Evolutionary conservation across 768 basidiomycete species (phyloP), one percentile per base, ranked within the genome.

Genomic region (Suillus luteus): DNA sequence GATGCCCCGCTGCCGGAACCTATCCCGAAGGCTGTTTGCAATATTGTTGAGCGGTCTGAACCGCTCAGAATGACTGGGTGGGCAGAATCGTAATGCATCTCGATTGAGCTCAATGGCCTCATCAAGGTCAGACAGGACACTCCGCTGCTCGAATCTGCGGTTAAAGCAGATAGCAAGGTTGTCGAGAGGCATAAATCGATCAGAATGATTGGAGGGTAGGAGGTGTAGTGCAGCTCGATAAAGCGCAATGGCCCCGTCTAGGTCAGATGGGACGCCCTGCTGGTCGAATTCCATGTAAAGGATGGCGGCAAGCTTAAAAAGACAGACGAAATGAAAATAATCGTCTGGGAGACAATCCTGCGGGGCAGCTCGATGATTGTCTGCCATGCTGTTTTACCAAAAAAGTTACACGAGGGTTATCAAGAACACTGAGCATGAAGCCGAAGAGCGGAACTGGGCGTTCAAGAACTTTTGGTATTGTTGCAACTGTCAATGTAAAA

Each of bases 151-250:
- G 14, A 49, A 49, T 24, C 48, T 14, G 48, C 24, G 2, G 14
- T 6, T 0, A 24, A 49, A 24, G 48, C 12, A 0, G 12, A 7
- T 14, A 24, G 22, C 48, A 15, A 49, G 48, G 12, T 24, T 24
- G 22, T 0, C 1, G 12, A 49, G 24, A 49, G 22, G 2, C 22
- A 2, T 1, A 0, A 2, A 48, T 49, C 12, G 48, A 14, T 24
- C 0, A 49, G 22, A 57, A 60, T 69, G 67, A 12, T 65, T 69
- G 0, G 62, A 65, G 55, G 65, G 33, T 67, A 68, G 48, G 22
- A 65, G 8, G 8, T 35, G 59, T n/a, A 73, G 66, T 27, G 71
- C 66, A 19, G 67, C 60, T 48, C 64, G 65, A 60, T 55, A 66
- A 31, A 63, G 51, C 1, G 2, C 27, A 57, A 69, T 66, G 9